Conservation (phyloP, 2,329 filamentous ascomycete genomes). For the Cercospora zeina region DNA sequence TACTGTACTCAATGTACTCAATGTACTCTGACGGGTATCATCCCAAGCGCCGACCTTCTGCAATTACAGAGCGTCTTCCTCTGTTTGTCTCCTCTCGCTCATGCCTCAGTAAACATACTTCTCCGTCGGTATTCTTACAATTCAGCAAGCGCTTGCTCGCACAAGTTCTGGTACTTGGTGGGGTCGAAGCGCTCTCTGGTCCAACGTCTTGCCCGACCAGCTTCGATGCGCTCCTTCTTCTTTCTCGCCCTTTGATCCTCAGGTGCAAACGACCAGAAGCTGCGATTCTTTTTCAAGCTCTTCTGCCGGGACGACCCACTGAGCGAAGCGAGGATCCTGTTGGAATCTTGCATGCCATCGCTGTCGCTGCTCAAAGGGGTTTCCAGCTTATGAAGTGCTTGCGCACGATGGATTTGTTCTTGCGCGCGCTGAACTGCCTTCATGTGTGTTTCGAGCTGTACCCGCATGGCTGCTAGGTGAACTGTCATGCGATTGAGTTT, state of each 20-base stretch:
- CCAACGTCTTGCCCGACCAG: constrained; percentile 36
- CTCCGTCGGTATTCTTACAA: constrained; percentile 24
- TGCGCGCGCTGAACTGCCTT: constrained; percentile 37
- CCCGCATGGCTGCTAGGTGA: constrained; percentile 35
- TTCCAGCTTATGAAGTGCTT: constrained; percentile 16
- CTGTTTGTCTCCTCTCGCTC: not conserved
- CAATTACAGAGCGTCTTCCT: not conserved
- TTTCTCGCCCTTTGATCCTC: constrained; percentile 33
- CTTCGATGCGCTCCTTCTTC: constrained; percentile 34
- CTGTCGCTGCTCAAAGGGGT: constrained; percentile 7
- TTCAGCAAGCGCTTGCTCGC: constrained; percentile 37
- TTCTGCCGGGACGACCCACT: constrained; percentile 6
- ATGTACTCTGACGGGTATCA: constrained; percentile 3
- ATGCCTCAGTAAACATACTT: not conserved
- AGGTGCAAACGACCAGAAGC: constrained; percentile 34
- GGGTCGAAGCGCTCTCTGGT: constrained; percentile 35
- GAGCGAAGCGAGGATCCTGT: not conserved
- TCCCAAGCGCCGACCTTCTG: not conserved
- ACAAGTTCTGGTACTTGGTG: constrained; percentile 32
- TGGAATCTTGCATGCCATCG: not conserved
- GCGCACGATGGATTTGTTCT: constrained; percentile 19
- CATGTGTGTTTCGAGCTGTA: constrained; percentile 42
- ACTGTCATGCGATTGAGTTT: constrained; percentile 22
- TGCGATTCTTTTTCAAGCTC: constrained; percentile 23
- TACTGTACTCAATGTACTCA: not conserved